phyloP scores from a whole-genome alignment of 139 green algal genomes.

The Mychonastes homosphaera region DNA sequence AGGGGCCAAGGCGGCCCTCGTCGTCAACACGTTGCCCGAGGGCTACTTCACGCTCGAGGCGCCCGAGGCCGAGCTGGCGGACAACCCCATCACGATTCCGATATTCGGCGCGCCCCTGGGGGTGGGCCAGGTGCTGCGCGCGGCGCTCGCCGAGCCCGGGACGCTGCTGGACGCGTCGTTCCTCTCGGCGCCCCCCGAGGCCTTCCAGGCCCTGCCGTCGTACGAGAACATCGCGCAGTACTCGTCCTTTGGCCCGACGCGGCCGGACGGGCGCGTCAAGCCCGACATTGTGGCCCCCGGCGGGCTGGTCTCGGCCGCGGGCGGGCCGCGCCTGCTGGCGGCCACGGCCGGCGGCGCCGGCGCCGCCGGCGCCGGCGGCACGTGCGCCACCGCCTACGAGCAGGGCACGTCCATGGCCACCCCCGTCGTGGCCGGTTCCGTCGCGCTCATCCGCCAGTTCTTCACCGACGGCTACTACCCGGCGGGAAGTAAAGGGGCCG shows the following conservation, averaged over 20 bases:
- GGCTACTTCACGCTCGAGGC: conserved; percentile 44
- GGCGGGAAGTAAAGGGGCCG: not conserved
- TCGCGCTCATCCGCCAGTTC: conserved; percentile 71
- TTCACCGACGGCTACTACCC: conserved; percentile 63
- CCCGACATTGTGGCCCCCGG: conserved; percentile 76
- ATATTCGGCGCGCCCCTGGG: conserved; percentile 20
- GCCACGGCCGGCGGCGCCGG: not conserved
- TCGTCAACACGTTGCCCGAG: conserved; percentile 45
- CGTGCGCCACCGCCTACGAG: conserved; percentile 3
- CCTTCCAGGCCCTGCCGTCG: conserved; percentile 19
- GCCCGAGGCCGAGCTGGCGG: conserved; percentile 6
- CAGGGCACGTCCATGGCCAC: conserved; percentile 89
- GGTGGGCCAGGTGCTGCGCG: conserved; percentile 21
- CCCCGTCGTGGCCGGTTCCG: conserved; percentile 40
- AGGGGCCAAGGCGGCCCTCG: conserved; percentile 49
- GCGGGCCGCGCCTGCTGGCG: too few species aligned
- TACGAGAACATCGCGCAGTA: conserved; percentile 54
- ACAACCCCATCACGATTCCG: conserved; percentile 21
- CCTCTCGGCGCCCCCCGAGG: not conserved
- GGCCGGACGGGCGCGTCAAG: conserved; percentile 72
- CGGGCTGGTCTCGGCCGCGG: conserved; percentile 31
- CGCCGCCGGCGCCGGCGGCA: not conserved
- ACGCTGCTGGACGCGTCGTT: conserved; percentile 7
- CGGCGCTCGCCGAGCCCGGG: not conserved
- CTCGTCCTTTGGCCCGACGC: conserved; percentile 56